Conservation (phyloP, 2,329 filamentous ascomycete species). For the Fusarium caatingaense region DNA sequence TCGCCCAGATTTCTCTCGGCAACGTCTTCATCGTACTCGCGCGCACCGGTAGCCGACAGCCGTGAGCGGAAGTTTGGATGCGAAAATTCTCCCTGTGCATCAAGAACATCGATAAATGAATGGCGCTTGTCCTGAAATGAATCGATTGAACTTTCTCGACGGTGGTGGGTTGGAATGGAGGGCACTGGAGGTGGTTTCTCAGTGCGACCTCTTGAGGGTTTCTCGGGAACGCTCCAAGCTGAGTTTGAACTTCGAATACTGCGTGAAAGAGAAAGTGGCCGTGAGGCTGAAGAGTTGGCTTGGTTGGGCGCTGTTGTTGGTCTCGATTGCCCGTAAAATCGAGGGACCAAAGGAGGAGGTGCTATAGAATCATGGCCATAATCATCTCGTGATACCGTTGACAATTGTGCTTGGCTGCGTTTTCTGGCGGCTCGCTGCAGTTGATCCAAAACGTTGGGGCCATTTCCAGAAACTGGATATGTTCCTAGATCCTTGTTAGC, state of each 20-base stretch:
- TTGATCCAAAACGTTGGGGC: slow-evolving; percentile 42
- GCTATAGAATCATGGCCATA: slow-evolving; percentile 13
- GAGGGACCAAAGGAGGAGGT: slow-evolving; percentile 33
- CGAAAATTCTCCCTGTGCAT: slow-evolving; percentile 65
- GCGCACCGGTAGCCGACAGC: slow-evolving; percentile 61
- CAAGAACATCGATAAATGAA: slow-evolving; percentile 63
- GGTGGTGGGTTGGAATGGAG: slow-evolving; percentile 37
- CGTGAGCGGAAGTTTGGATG: slow-evolving; percentile 62
- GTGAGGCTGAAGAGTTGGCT: slow-evolving; percentile 4
- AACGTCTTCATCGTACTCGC: slow-evolving; percentile 73
- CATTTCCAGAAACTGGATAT: slow-evolving; percentile 45
- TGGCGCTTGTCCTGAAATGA: slow-evolving; percentile 25
- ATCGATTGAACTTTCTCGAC: slow-evolving; percentile 35
- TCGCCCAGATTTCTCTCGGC: slow-evolving; percentile 68
- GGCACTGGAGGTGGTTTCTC: slow-evolving; percentile 40
- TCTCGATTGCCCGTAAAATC: slow-evolving; percentile 30
- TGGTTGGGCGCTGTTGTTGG: slow-evolving; percentile 41
- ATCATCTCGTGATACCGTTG: slow-evolving; percentile 11
- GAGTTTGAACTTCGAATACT: slow-evolving; percentile 38
- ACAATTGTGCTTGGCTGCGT: slow-evolving; percentile 42
- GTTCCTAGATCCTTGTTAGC: slow-evolving; percentile 35
- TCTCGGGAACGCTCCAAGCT: slow-evolving; percentile 30
- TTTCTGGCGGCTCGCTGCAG: slow-evolving; percentile 44
- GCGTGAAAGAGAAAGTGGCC: slow-evolving; percentile 34
- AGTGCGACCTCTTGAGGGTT: slow-evolving; percentile 13